Percentiles rank a stretch among this genome's conserved stretches.
phyloP scores from a whole-genome alignment of 495 filamentous ascomycete genomes.

The Penicillium fimorum region DNA sequence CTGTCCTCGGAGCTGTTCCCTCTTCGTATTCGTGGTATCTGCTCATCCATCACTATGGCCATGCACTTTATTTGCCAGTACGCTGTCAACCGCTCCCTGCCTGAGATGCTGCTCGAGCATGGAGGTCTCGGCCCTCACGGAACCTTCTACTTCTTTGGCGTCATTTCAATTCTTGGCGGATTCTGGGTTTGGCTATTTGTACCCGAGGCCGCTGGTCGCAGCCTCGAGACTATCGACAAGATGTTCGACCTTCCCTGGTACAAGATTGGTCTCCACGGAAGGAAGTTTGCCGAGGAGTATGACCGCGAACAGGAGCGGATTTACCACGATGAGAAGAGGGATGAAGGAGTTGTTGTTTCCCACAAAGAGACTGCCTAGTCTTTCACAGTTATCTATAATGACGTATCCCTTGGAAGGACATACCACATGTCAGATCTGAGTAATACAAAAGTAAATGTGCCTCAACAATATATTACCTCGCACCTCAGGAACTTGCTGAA shows the following conservation, averaged over 20 bases:
- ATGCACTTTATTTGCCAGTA: conserved; percentile 64
- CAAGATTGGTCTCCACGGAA: conserved; percentile 51
- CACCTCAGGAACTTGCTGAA: too few relatives aligned
- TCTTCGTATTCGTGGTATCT: conserved; percentile 14
- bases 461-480: too few relatives aligned
- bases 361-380: conserved; percentile 2
- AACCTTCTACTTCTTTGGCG: conserved; percentile 9
- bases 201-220: conserved; percentile 23
- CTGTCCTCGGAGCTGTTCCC: conserved; percentile 17
- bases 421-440: background rate
- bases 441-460: too few relatives aligned
- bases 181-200: conserved; percentile 48
- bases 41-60: conserved; percentile 20
- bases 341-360: background rate
- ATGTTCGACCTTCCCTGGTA: conserved; percentile 61
- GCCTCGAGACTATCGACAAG: conserved; percentile 48
- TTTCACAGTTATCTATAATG: background rate
- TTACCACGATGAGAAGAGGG: conserved; percentile 5
- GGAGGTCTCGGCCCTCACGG: conserved; percentile 3
- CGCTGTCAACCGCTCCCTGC: conserved; percentile 18
- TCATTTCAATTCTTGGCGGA: conserved; percentile 48
- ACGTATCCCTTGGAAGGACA: background rate
- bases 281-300: conserved; percentile 10
- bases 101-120: conserved; percentile 8
- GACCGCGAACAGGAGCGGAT: conserved; percentile 3